A percentile compares a stretch with the other conserved stretches of the same genome.
Conservation (phyloP, 768 basidiomycete species). For the Russula ochroleuca region DNA sequence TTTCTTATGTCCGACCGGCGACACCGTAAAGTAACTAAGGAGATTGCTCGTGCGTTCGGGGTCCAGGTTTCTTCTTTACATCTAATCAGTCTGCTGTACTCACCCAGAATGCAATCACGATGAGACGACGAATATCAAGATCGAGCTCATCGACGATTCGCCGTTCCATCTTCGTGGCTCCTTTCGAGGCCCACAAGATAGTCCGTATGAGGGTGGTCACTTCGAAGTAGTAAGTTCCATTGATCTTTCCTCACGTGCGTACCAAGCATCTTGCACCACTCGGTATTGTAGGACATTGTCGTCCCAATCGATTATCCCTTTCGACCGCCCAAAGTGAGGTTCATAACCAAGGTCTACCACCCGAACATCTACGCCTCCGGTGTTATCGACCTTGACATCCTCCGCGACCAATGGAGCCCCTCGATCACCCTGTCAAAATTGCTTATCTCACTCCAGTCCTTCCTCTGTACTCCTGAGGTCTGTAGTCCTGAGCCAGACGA, state of each 20-base stretch:
- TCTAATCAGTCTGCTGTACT: background rate
- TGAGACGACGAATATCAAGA: constrained; percentile 76
- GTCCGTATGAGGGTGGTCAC: constrained; percentile 86
- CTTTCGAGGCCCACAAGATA: constrained; percentile 87
- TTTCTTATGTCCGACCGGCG: constrained; percentile 53
- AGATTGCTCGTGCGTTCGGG: constrained; percentile 66
- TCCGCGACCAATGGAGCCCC: constrained; percentile 86
- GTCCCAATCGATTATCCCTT: constrained; percentile 89
- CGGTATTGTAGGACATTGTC: constrained; percentile 65
- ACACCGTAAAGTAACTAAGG: constrained; percentile 85
- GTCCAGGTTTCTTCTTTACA: background rate
- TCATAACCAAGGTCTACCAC: constrained; percentile 94
- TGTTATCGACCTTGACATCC: constrained; percentile 87
- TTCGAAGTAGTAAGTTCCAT: constrained; percentile 75
- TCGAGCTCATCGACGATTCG: constrained; percentile 82
- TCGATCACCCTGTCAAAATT: constrained; percentile 93
- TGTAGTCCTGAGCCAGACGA: constrained; percentile 89
- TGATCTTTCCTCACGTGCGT: background rate
- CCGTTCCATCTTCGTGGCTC: constrained; percentile 89
- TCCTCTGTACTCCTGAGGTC: constrained; percentile 86
- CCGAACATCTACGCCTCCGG: constrained; percentile 93
- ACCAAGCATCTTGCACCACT: background rate
- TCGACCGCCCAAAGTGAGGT: constrained; percentile 96
- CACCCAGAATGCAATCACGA: constrained; percentile 88
- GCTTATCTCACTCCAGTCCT: constrained; percentile 86